Evolutionary conservation across 1,284 basidiomycete genomes (phyloP).

Genomic region (Grifola frondosa): DNA sequence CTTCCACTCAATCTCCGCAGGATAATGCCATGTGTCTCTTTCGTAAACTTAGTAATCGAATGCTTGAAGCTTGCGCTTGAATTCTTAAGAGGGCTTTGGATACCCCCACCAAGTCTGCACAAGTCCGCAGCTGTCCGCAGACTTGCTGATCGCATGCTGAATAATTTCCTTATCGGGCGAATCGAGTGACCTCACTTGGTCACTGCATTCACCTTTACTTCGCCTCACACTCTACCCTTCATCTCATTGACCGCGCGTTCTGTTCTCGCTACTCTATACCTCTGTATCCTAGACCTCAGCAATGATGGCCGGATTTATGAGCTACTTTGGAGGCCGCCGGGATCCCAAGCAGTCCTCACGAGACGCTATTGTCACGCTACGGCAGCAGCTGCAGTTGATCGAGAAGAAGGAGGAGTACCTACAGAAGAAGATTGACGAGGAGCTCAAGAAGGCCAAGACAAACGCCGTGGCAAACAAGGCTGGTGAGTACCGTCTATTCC

Average conservation of each 20-base stretch:
- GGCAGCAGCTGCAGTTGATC: constrained; percentile 91
- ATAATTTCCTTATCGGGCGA: constrained; percentile 32
- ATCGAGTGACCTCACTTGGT: constrained; percentile 29
- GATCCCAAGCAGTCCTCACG: constrained; percentile 80
- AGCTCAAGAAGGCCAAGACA: constrained; percentile 86
- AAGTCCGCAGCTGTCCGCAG: too few species aligned
- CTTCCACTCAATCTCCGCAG: too few species aligned
- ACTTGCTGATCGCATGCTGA: too few species aligned
- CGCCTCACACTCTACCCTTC: constrained; percentile 8
- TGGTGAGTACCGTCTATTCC: constrained; percentile 47
- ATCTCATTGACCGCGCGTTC: constrained; percentile 1
- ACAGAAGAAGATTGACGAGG: constrained; percentile 97
- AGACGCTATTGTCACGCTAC: constrained; percentile 84
- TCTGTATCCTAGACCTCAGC: constrained; percentile 4
- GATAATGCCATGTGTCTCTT: too few species aligned
- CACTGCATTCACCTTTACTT: constrained; percentile 15
- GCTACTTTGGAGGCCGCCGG: constrained; percentile 77
- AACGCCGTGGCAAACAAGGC: constrained; percentile 95
- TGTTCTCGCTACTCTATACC: constrained; percentile 1
- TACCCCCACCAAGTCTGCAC: too few species aligned
- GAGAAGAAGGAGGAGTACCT: constrained; percentile 99
- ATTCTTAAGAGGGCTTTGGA: too few species aligned
- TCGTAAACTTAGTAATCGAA: too few species aligned
- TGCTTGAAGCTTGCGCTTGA: too few species aligned
- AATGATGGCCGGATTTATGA: constrained; percentile 88